Evolutionary conservation across 129 eudicot species (phyloP), one percentile per base, ranked within the genome.

Genomic region (Centaurea solstitialis): DNA sequence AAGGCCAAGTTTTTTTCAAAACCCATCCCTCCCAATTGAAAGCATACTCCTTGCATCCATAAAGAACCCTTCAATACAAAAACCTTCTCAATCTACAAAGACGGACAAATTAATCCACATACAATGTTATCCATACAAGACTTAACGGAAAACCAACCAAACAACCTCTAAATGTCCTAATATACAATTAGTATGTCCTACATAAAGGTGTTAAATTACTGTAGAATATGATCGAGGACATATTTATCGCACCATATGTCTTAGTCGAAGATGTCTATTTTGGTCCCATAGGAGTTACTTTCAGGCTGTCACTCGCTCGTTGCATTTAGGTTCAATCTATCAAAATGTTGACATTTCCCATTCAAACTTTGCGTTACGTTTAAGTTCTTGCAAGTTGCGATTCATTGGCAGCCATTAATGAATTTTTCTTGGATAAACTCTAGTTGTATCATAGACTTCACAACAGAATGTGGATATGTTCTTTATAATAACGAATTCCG

Each of bases 241-340:
- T 7, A 57, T 57, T 57, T 57, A 57, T 17, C 3, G 1, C 68
- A 50, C 20, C 62, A 43, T 68, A 45, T 39, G 66, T 59, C 73
- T 18, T 64, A 12, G 5, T 80, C 23, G 30, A 61, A 80, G 21
- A 47, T 53, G 80, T 81, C 85, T 35, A 68, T 47, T 81, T 47
- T 68, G 80, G 80, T 75, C 85, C 85, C 80, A 68, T 33, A 75
- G 3, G 70, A 75, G 75, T 75, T 81, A 23, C 85, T 45, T 67
- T 68, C 80, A 68, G 45, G 70, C 59, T 66, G 70, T 75, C 71
- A 23, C 68, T 74, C 79, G 40, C 68, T 45, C 66, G 39, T 50
- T 75, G 76, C 76, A 47, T 81, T 18, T 68, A n/a, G 39, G 57
- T 81, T 75, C 53, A 68, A 13, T 75, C 37, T 39, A 18, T 75